Conservation (phyloP, 352 stramenopile genomes). For the Phytophthora pini region DNA sequence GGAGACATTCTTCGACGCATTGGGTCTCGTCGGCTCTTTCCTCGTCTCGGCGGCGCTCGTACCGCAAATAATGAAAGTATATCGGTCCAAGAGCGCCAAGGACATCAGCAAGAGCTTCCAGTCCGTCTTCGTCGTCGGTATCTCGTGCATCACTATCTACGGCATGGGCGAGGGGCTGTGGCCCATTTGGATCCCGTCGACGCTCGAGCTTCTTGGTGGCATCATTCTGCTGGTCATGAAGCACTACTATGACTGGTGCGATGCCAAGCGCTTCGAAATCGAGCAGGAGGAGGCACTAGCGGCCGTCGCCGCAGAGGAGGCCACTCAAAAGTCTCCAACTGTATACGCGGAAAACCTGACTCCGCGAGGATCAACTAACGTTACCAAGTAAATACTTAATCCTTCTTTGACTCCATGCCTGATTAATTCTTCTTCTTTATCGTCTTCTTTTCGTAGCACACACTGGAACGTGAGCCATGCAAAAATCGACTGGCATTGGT, state of each 20-base stretch:
- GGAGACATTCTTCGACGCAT: conserved; percentile 49
- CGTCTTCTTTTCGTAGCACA: not conserved
- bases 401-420: not conserved
- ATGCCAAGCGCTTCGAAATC: conserved; percentile 15
- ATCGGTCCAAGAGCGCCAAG: conserved; percentile 58
- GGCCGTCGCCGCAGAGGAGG: conserved; percentile 14
- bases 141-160: conserved; percentile 55
- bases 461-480: too few relatives aligned
- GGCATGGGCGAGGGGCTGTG: conserved; percentile 53
- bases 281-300: conserved; percentile 11
- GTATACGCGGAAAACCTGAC: conserved; percentile 11
- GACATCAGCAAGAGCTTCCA: conserved; percentile 66
- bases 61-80: conserved; percentile 71
- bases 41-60: conserved; percentile 63
- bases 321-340: not conserved
- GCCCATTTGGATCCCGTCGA: conserved; percentile 67
- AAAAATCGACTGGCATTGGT: conserved; percentile 9
- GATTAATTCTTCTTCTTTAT: not conserved
- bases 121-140: conserved; percentile 50
- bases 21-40: conserved; percentile 67
- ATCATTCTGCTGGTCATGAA: conserved; percentile 57
- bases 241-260: conserved; percentile 46
- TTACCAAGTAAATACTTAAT: conserved; percentile 2
- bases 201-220: conserved; percentile 48
- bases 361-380: conserved; percentile 3